These are phyloP conservation scores for Pichia sp. DNA, from an alignment of 1,139 yeast genomes.

Conservation along the genomic window DNA sequence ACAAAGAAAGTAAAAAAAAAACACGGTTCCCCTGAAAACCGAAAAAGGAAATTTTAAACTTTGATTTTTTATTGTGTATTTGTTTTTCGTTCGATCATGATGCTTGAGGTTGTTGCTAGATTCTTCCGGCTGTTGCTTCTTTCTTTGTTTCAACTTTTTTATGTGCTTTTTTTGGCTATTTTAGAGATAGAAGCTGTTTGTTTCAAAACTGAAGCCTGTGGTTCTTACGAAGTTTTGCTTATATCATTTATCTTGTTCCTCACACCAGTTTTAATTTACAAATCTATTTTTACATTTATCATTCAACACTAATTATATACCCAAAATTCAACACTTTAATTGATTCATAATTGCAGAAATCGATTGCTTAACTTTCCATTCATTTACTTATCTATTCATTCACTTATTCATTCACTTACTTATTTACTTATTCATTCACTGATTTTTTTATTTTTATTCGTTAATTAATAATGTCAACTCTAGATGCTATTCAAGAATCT, in stretches of 20 bases:
- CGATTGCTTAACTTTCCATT: not conserved
- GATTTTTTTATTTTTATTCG: not conserved
- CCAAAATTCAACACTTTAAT: not conserved
- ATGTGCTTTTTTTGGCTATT: not conserved
- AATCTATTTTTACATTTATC: not conserved
- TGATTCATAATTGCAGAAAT: not conserved
- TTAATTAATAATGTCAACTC: slow-evolving; percentile 5
- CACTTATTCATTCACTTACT: too few relatives aligned
- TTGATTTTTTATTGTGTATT: not conserved
- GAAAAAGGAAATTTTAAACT: not conserved
- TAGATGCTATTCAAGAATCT: slow-evolving; percentile 28
- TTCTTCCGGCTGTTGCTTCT: not conserved
- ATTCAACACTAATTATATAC: not conserved
- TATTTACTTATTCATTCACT: not conserved
- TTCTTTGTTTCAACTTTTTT: not conserved
- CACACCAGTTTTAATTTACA: not conserved
- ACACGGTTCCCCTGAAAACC: not conserved
- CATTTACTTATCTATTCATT: not conserved
- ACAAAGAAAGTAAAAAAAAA: not conserved
- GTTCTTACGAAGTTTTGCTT: not conserved
- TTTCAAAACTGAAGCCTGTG: not conserved
- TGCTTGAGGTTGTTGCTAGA: not conserved
- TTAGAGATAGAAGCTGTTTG: not conserved
- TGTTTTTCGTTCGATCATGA: not conserved
- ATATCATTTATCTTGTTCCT: too few relatives aligned